These are phyloP conservation scores for Diplodia mutila DNA, from an alignment of 2,329 filamentous ascomycete genomes.

Conservation along the genomic window DNA sequence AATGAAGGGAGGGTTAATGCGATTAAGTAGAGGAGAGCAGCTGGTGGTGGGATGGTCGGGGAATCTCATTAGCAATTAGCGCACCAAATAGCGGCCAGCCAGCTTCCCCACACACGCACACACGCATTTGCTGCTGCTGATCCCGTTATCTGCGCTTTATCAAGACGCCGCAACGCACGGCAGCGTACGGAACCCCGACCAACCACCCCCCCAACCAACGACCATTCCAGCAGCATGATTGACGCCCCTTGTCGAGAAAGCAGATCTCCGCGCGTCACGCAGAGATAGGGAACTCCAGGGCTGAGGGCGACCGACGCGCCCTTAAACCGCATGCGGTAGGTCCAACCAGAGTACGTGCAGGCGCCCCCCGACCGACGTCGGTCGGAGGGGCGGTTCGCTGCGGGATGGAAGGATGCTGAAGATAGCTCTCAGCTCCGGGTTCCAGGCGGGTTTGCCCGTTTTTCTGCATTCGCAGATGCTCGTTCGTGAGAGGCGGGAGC, in stretches of 20 bases:
- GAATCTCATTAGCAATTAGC: slow-evolving; percentile 21
- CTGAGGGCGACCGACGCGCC: not conserved
- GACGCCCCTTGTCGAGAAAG: not conserved
- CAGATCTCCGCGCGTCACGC: not conserved
- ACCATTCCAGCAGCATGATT: not conserved
- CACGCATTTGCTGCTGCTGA: not conserved
- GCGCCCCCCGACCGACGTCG: too few species aligned
- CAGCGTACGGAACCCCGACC: too few species aligned
- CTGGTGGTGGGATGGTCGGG: not conserved
- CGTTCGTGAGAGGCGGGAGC: slow-evolving; percentile 3
- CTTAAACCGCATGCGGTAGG: slow-evolving; percentile 6
- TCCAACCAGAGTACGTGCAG: slow-evolving; percentile 12
- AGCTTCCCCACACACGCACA: slow-evolving; percentile 10
- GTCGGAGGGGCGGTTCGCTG: too few species aligned
- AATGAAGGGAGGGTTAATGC: too few species aligned
- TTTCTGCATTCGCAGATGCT: not conserved
- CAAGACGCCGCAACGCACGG: not conserved
- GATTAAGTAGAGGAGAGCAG: not conserved
- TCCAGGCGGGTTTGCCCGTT: too few species aligned
- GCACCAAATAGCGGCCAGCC: not conserved
- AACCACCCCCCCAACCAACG: too few species aligned
- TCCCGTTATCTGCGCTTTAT: slow-evolving; percentile 15
- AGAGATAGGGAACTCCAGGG: slow-evolving; percentile 9
- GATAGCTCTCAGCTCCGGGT: not conserved
- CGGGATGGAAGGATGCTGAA: not conserved